Conservation (phyloP, 2,329 filamentous ascomycete genomes). For the Paecilomyces sp. region DNA sequence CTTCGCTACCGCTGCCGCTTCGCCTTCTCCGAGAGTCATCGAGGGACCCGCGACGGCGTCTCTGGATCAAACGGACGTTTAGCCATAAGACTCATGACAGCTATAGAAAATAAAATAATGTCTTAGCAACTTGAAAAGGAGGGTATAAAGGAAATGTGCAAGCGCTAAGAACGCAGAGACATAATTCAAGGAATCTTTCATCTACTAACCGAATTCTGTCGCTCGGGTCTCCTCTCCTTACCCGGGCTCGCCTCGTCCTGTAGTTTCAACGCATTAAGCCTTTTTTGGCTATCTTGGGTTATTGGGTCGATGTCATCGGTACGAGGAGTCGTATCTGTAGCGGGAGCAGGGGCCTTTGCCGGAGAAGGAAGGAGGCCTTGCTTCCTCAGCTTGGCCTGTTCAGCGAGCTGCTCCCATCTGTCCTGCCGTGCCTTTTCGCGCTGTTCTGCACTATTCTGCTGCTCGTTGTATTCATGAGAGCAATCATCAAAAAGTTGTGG, state of each 20-base stretch:
- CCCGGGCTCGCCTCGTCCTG: slow-evolving; percentile 58
- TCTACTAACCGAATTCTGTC: slow-evolving; percentile 39
- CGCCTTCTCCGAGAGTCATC: slow-evolving; percentile 33
- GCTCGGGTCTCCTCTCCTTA: slow-evolving; percentile 46
- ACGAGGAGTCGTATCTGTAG: slow-evolving; percentile 38
- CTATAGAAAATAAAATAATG: slow-evolving; percentile 28
- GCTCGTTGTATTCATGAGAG: slow-evolving; percentile 94
- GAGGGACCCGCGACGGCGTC: slow-evolving; percentile 36
- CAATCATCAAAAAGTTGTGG: slow-evolving; percentile 97
- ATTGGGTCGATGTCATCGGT: slow-evolving; percentile 70
- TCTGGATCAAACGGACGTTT: slow-evolving; percentile 39
- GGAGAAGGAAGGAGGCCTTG: slow-evolving; percentile 33
- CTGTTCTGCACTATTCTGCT: slow-evolving; percentile 84
- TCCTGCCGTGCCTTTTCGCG: slow-evolving; percentile 74
- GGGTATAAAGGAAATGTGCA: slow-evolving; percentile 11
- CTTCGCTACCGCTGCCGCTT: slow-evolving; percentile 34
- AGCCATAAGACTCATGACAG: slow-evolving; percentile 41
- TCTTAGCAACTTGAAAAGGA: slow-evolving; percentile 35
- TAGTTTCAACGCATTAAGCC: slow-evolving; percentile 81
- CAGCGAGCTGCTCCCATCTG: slow-evolving; percentile 81
- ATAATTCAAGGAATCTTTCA: slow-evolving; percentile 18
- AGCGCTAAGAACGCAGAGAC: slow-evolving; percentile 12
- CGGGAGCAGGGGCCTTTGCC: slow-evolving; percentile 27
- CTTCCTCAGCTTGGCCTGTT: slow-evolving; percentile 68
- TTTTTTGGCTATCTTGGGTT: slow-evolving; percentile 76